These are phyloP conservation scores for Penicillium freii DNA, from an alignment of 2,329 filamentous ascomycete genomes.

Conservation along the genomic window DNA sequence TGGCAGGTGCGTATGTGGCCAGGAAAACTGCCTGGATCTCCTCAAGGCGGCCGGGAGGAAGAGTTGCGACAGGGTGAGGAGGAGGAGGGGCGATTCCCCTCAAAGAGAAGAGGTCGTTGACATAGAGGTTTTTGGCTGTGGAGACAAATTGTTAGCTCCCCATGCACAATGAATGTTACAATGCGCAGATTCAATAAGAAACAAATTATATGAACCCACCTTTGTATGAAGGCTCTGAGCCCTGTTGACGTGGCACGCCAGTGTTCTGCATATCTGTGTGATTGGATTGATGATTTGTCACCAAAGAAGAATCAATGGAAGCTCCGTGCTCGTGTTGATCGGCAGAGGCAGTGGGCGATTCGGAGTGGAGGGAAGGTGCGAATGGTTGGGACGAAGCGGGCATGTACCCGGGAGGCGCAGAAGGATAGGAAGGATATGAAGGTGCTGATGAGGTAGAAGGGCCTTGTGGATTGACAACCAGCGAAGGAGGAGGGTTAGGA, in stretches of 20 bases:
- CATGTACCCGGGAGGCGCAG: slow-evolving; percentile 41
- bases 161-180: background rate
- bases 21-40: slow-evolving; percentile 71
- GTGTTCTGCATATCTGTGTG: slow-evolving; percentile 38
- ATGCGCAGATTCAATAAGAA: background rate
- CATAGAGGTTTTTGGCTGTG: slow-evolving; percentile 64
- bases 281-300: slow-evolving; percentile 41
- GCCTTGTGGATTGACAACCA: slow-evolving; percentile 42
- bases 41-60: slow-evolving; percentile 52
- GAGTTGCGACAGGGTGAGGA: slow-evolving; percentile 51
- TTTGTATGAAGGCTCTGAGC: slow-evolving; percentile 24
- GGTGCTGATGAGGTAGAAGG: slow-evolving; percentile 29
- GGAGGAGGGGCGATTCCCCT: slow-evolving; percentile 59
- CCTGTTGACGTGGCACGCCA: slow-evolving; percentile 25
- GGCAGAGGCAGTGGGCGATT: slow-evolving; percentile 39
- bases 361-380: slow-evolving; percentile 38
- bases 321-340: slow-evolving; percentile 58
- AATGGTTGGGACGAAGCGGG: slow-evolving; percentile 41
- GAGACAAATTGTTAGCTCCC: slow-evolving; percentile 42
- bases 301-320: slow-evolving; percentile 66
- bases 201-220: slow-evolving; percentile 11
- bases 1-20: slow-evolving; percentile 71
- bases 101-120: slow-evolving; percentile 69
- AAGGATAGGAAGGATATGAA: slow-evolving; percentile 39
- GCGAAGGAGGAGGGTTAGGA: slow-evolving; percentile 45